Percentiles rank a stretch among this genome's conserved stretches.
Conservation (phyloP, 2,329 filamentous ascomycete species). For the Diaporthe citriasiana region DNA sequence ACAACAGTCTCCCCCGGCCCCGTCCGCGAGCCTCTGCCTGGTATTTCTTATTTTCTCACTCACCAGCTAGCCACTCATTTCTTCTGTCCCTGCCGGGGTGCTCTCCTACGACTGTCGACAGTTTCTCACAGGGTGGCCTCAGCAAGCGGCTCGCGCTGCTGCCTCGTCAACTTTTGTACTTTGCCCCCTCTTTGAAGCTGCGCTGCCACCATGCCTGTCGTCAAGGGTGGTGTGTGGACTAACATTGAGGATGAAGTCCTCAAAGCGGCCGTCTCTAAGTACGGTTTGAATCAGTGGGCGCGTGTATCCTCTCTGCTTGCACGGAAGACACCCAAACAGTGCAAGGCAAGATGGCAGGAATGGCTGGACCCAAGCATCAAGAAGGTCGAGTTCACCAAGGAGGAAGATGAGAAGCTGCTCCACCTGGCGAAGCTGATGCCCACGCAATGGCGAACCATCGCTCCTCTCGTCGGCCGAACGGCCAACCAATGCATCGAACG, state of each 20-base stretch:
- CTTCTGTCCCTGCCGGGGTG: neutral
- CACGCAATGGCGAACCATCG: conserved; percentile 98
- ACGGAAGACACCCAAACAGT: conserved; percentile 98
- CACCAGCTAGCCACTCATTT: neutral
- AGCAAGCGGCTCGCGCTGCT: neutral
- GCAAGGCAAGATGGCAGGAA: conserved; percentile 98
- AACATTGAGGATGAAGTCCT: conserved; percentile 95
- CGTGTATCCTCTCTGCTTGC: conserved; percentile 97
- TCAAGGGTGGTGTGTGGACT: conserved; percentile 82
- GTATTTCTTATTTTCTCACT: neutral
- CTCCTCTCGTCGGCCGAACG: conserved; percentile 94
- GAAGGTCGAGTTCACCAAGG: conserved; percentile 99
- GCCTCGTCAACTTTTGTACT: neutral
- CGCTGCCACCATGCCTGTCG: conserved; percentile 72
- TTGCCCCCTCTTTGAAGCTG: neutral
- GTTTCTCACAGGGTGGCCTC: neutral
- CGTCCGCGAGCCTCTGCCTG: neutral
- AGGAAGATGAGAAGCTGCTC: conserved; percentile 97
- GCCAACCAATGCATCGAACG: conserved; percentile 97
- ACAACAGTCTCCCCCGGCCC: neutral
- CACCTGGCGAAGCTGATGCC: conserved; percentile 99
- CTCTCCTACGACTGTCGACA: neutral
- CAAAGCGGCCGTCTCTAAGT: conserved; percentile 94
- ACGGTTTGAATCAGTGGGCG: conserved; percentile 97
- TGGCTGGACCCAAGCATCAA: conserved; percentile 98